Conservation (phyloP, 2,329 filamentous ascomycete genomes). For the Beauveria rudraprayagi region DNA sequence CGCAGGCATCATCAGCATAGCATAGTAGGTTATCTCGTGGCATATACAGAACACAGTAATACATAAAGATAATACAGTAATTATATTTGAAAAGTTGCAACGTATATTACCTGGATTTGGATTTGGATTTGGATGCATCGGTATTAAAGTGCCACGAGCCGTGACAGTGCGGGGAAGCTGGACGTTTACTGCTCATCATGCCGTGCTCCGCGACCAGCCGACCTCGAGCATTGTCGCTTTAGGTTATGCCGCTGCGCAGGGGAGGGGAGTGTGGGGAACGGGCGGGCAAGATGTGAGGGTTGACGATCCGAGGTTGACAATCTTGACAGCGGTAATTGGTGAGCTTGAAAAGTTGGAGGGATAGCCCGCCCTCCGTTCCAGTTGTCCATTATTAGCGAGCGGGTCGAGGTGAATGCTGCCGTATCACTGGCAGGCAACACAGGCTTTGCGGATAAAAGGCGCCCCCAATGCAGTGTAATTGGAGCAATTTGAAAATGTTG, state of each 20-base stretch:
- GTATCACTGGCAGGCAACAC: neutral
- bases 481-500: no score
- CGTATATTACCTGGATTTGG: neutral
- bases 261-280: neutral
- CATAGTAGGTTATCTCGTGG: neutral
- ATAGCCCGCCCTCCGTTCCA: neutral
- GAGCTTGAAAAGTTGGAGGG: neutral
- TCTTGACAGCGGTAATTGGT: neutral
- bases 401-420: no score
- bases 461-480: no score
- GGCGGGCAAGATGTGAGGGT: neutral
- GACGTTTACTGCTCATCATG: neutral
- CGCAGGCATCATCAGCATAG: neutral
- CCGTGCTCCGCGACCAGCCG: neutral
- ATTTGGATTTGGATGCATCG: neutral
- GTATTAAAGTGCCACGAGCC: neutral
- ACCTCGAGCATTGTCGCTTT: neutral
- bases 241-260: neutral
- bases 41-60: neutral
- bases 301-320: neutral
- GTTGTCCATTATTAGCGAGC: no score
- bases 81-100: neutral
- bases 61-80: neutral
- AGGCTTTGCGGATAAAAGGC: no score
- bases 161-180: conserved; percentile 5